A percentile compares a stretch with the other conserved stretches of the same genome.
Evolutionary conservation across 2,329 filamentous ascomycete species (phyloP).

Genomic region (Cytospora chrysosperma): DNA sequence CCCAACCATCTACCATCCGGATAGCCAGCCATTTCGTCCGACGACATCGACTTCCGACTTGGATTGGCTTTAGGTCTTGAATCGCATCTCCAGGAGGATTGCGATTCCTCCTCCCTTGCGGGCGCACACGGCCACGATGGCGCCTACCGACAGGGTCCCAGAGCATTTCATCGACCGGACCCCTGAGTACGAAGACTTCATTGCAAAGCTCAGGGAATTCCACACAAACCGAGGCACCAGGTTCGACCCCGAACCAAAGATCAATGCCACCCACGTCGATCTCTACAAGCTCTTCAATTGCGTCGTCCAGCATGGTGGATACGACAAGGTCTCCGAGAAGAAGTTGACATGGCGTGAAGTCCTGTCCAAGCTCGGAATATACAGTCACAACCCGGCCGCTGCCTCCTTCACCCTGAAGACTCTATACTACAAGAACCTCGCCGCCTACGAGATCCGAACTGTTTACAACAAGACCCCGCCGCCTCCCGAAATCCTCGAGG

Average conservation of each 20-base stretch:
- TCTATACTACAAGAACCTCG: slow-evolving; percentile 85
- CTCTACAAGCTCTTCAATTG: slow-evolving; percentile 75
- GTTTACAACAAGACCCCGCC: slow-evolving; percentile 79
- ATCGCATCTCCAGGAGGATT: background rate
- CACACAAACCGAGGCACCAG: slow-evolving; percentile 76
- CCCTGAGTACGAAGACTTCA: slow-evolving; percentile 76
- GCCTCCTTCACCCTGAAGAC: slow-evolving; percentile 84
- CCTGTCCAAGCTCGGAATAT: slow-evolving; percentile 72
- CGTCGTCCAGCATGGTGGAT: slow-evolving; percentile 75
- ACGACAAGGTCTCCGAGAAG: slow-evolving; percentile 79
- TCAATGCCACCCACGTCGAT: slow-evolving; percentile 74
- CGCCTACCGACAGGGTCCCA: slow-evolving; percentile 31
- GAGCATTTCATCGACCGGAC: slow-evolving; percentile 55
- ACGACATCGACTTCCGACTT: background rate
- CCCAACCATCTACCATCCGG: background rate
- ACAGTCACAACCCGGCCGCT: slow-evolving; percentile 73
- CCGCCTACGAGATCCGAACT: slow-evolving; percentile 80
- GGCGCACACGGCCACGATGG: slow-evolving; percentile 31
- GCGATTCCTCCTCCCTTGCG: background rate
- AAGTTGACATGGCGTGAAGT: slow-evolving; percentile 85
- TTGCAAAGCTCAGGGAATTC: slow-evolving; percentile 68
- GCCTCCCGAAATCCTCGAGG: slow-evolving; percentile 83
- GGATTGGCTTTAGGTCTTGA: background rate
- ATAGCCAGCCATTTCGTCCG: background rate
- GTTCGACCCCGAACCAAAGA: slow-evolving; percentile 78